phyloP scores from a whole-genome alignment of 495 filamentous ascomycete genomes.

The Staphylotrichum tortipilum region DNA sequence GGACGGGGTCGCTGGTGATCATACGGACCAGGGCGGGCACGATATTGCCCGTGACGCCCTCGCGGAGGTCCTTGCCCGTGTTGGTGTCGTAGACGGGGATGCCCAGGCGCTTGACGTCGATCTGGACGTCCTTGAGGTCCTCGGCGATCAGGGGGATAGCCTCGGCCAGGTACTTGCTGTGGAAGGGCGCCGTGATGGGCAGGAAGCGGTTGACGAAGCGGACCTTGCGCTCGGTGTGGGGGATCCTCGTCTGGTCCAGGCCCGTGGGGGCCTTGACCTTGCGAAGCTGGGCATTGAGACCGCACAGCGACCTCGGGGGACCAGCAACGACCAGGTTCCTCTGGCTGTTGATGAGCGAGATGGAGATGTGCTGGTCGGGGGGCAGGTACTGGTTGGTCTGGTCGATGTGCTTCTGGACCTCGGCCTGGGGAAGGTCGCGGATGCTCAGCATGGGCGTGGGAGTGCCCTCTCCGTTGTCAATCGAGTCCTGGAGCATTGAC shows the following conservation, averaged over 20 bases:
- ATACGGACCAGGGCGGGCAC: constrained; percentile 80
- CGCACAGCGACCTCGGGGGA: constrained; percentile 89
- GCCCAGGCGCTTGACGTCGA: constrained; percentile 56
- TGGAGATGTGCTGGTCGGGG: constrained; percentile 80
- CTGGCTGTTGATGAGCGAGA: constrained; percentile 93
- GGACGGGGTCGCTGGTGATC: constrained; percentile 84
- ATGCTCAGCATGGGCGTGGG: constrained; percentile 98
- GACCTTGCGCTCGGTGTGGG: constrained; percentile 88
- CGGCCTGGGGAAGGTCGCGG: constrained; percentile 73
- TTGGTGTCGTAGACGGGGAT: constrained; percentile 86
- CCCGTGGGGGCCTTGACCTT: constrained; percentile 97
- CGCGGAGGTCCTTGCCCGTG: constrained; percentile 70
- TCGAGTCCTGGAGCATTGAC: constrained; percentile 81
- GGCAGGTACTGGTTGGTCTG: constrained; percentile 94
- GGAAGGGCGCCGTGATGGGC: constrained; percentile 95
- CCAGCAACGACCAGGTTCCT: constrained; percentile 96
- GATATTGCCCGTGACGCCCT: constrained; percentile 51
- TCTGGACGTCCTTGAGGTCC: constrained; percentile 73
- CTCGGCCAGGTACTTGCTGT: constrained; percentile 81
- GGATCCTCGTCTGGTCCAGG: constrained; percentile 88
- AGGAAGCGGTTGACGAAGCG: constrained; percentile 96
- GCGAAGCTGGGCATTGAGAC: constrained; percentile 83
- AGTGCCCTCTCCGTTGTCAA: constrained; percentile 84
- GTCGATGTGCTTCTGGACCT: constrained; percentile 90
- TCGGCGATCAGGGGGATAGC: constrained; percentile 73